Evolutionary conservation across 768 basidiomycete genomes (phyloP), one percentile per base, ranked within the genome.

Genomic region (Suillus discolor): DNA sequence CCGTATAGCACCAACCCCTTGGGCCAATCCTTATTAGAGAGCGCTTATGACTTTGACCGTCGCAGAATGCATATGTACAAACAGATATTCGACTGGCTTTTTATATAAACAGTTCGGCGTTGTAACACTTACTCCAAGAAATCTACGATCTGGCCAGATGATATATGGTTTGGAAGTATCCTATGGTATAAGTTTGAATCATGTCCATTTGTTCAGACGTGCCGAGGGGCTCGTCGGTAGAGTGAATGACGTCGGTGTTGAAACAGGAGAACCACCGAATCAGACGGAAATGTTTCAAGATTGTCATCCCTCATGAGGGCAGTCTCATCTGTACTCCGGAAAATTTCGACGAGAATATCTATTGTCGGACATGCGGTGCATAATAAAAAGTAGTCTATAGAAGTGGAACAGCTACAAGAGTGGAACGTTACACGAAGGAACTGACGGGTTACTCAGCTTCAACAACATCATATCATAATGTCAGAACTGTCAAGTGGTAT

Each of bases 1-100:
- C 6, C 82, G 82, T 2, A 75, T 74, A 0, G 7, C 6, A 0
- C 9, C 8, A 4, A 71, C 76, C 36, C 78, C 73, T 2, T 85
- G 79, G 80, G 34, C 0, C 15, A 65, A 45, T 28, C 65, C 47
- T 68, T 67, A 57, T 45, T 62, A 62, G 16, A 13, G 18, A 18
- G 31, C 23, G n/a, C 28, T 34, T 28, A 34, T 18, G 28, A 31
- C 13, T 15, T 45, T 7, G 18, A 39, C 15, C 15, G 8, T 20
- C 11, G 15, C 25, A 59, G 57, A 28, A 18, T 38, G 25, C 2
- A 18, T 55, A 34, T 34, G 31, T 34, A 34, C 18, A 18, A 34
- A 18, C 20, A 2, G 53, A 9, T 54, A 55, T 54, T 6, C 18
- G 4, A 53, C 28, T 54, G 2, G 11, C 47, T 23, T 23, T 5